Evolutionary conservation across 495 filamentous ascomycete genomes (phyloP), one percentile per base, ranked within the genome.

Genomic region (Penicillium pulvis): DNA sequence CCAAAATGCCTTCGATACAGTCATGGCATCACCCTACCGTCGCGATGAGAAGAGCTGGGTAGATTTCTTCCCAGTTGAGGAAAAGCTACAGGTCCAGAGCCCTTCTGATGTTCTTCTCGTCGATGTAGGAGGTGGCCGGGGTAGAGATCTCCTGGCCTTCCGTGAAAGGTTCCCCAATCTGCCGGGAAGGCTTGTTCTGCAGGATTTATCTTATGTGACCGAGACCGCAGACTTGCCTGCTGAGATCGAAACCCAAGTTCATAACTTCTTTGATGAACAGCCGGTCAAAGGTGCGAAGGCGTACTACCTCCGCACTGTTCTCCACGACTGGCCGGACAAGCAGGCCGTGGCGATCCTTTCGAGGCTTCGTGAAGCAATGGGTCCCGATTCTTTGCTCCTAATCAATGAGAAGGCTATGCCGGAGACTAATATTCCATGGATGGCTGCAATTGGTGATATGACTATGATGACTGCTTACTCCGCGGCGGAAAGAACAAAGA

Each of bases 1-100:
- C 55, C 33, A 50, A 6, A 20, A 51, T 12, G 55, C 55, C 4
- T 57, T 57, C 55, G 44, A 57, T n/a, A 52, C 30, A 52, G 28
- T 52, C 4, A 52, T 52, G 49, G 49, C 49, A 10, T 52, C 49
- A 4, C 36, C 49, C 11, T 52, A 52, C 23, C 28, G 49, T 19
- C 49, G 49, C 0, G 31, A 20, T 3, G 49, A 35, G n/a, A 33
- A 52, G 23, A 36, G 33, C 17, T 52, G 49, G 49, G n/a, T 52
- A 6, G 49, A 52, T 2, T 52, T 23, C 17, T 52, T 52, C 26
- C 49, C 49, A 16, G 49, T 52, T 12, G 30, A 35, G 17, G n/a
- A 36, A 28, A 35, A 35, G 31, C 49, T 52, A 10, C 4, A 19
- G 5, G 26, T 36, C 1, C 14, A 52, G 20, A 12, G 20, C 16